Percentiles rank a stretch among this genome's conserved stretches.
Conservation (phyloP, 345 rosid genomes). For the Anastatica hierochuntica region DNA sequence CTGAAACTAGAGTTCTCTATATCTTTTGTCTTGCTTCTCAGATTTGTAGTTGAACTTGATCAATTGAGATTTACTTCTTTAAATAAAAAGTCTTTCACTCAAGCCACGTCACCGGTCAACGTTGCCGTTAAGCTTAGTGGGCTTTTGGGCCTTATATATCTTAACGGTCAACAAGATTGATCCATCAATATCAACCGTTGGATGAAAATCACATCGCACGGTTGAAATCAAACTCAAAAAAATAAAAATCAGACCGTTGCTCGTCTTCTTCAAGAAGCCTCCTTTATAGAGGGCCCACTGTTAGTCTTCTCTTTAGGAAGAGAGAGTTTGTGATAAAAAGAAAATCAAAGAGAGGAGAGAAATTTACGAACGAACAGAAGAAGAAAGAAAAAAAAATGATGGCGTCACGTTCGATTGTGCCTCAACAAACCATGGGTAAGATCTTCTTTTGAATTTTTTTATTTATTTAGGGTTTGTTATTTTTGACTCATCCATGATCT, state of each 20-base stretch:
- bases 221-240: conserved; percentile 1
- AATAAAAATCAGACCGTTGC: conserved; percentile 14
- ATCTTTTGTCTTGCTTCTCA: conserved; percentile 8
- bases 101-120: too few relatives aligned
- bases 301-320: too few relatives aligned
- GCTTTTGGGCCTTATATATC: background rate
- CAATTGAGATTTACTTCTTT: too few relatives aligned
- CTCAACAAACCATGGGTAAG: conserved; percentile 13
- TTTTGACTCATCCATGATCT: too few relatives aligned
- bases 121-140: background rate
- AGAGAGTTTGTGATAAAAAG: background rate
- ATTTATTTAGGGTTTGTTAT: too few relatives aligned
- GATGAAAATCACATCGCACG: conserved; percentile 4
- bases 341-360: background rate
- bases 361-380: background rate
- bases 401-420: conserved; percentile 7
- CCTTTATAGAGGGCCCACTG: background rate
- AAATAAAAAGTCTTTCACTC: too few relatives aligned
- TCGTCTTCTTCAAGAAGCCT: background rate
- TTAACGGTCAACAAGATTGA: background rate
- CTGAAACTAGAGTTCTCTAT: conserved; percentile 14
- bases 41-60: too few relatives aligned
- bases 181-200: conserved; percentile 4
- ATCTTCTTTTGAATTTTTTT: too few relatives aligned
- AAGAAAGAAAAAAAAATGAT: background rate